Evolutionary conservation across 306 rosid genomes (phyloP).

Genomic region (Hippophae tibetana): DNA sequence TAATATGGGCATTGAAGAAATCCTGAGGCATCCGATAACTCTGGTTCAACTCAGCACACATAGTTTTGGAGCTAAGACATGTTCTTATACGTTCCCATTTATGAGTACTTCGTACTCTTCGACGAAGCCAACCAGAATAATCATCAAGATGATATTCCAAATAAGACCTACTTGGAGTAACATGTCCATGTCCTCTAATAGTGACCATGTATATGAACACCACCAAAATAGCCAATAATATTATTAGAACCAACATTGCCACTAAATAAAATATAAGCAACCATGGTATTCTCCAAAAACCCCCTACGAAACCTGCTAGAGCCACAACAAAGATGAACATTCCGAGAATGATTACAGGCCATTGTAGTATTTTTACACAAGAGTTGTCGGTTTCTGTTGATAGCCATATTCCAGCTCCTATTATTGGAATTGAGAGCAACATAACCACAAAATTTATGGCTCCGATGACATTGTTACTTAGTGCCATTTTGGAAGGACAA

Average conservation of each 20-base stretch:
- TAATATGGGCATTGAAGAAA: constrained; percentile 61
- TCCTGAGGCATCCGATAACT: constrained; percentile 73
- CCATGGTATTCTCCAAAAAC: constrained; percentile 59
- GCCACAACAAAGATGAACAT: constrained; percentile 50
- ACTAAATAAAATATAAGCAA: constrained; percentile 57
- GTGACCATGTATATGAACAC: constrained; percentile 79
- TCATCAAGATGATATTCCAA: constrained; percentile 72
- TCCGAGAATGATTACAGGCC: constrained; percentile 75
- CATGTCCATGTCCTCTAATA: constrained; percentile 56
- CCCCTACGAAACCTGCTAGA: constrained; percentile 69
- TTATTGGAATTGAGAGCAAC: constrained; percentile 72
- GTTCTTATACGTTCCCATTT: constrained; percentile 67
- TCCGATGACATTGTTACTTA: constrained; percentile 68
- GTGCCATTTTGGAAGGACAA: constrained; percentile 39
- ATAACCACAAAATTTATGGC: constrained; percentile 62
- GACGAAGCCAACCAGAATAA: constrained; percentile 57
- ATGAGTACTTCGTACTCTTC: constrained; percentile 53
- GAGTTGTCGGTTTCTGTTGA: constrained; percentile 53
- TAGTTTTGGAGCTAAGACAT: constrained; percentile 50
- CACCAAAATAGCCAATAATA: constrained; percentile 47
- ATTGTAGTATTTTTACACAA: constrained; percentile 65
- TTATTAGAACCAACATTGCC: constrained; percentile 60
- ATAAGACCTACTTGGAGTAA: constrained; percentile 63
- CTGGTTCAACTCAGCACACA: constrained; percentile 76
- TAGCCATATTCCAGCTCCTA: constrained; percentile 90